Evolutionary conservation across 257 asterid species (phyloP).

Genomic region (Misopates orontium): DNA sequence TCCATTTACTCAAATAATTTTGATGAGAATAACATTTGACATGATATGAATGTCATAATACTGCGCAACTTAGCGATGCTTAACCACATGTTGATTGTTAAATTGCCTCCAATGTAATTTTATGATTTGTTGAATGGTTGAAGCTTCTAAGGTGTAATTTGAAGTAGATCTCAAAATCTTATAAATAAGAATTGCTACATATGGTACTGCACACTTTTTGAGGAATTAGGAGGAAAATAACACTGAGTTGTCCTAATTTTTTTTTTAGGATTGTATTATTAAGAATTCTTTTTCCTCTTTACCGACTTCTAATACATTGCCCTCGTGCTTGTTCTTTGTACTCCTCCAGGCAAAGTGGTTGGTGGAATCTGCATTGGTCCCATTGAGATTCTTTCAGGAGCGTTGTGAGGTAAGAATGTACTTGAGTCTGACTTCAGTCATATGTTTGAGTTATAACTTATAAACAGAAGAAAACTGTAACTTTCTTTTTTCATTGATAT

Average conservation of each 20-base stretch:
- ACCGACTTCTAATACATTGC: conserved; percentile 8
- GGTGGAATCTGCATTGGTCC: conserved; percentile 93
- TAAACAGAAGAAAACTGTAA: conserved; percentile 20
- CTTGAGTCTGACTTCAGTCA: conserved; percentile 17
- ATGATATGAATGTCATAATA: conserved; percentile 5
- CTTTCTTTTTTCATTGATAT: conserved; percentile 23
- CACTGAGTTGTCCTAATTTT: not conserved
- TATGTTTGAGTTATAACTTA: conserved; percentile 4
- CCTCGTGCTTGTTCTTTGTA: conserved; percentile 13
- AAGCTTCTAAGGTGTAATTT: not conserved
- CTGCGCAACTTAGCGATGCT: not conserved
- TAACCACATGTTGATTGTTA: conserved; percentile 1
- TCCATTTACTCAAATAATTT: not conserved
- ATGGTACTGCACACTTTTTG: not conserved
- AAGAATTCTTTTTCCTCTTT: conserved; percentile 9
- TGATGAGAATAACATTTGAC: not conserved
- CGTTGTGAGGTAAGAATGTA: conserved; percentile 81
- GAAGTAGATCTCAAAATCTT: conserved; percentile 7
- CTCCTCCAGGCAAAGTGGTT: conserved; percentile 85
- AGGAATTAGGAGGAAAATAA: conserved; percentile 12
- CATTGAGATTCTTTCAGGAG: conserved; percentile 92
- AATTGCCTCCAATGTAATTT: not conserved
- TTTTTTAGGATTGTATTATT: conserved; percentile 1
- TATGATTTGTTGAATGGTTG: not conserved
- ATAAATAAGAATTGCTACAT: too few species aligned